Base-by-base conservation (phyloP, 2,329 filamentous ascomycete species). In the Alternaria sp. region DNA sequence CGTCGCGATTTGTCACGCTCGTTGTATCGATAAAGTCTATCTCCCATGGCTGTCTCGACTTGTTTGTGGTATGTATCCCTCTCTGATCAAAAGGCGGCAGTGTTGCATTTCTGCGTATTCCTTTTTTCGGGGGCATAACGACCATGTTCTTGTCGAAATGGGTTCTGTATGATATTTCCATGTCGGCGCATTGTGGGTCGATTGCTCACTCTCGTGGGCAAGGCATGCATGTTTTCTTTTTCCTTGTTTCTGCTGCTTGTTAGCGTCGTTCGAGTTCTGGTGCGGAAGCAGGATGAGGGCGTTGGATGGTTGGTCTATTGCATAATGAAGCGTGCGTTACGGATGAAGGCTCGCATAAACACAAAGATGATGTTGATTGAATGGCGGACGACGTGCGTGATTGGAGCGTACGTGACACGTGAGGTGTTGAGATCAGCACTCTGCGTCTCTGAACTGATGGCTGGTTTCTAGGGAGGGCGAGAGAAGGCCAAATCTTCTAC, bases 81-180 rank as follows among this genome's bases (percentile, higher is more conserved):
- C 57, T 57, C 52, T 51, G 20, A 38, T 51, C 72, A 75, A 75
- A 68, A 64, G 64, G 65, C 67, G 67, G 66, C 63, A 66, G 58
- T 72, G 72, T 71, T 69, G 71, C 72, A 74, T 75, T 71, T 71
- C 52, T 61, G 43, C 47, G 47, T 54, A 28, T 44, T 55, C 28
- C 55, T 38, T 47, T 38, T 43, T 47, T 12, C 30, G 59, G 24
- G 34, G n/a, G 26, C 47, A 54, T 38, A 38, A 54, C 55, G 22
- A 51, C 39, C 30, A 62, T 55, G 32, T 24, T 46, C 44, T 57
- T 52, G 41, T 39, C 62, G 43, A 49, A 62, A 51, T 53, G 53
- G 61, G 52, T 63, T 56, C 56, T 75, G 72, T 75, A 75, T 66
- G 64, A 75, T 75, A 75, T 59, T 52, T 60, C 68, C 66, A 59